Conservation (phyloP, 331 rosid species). For the Stylosanthes scabra region DNA sequence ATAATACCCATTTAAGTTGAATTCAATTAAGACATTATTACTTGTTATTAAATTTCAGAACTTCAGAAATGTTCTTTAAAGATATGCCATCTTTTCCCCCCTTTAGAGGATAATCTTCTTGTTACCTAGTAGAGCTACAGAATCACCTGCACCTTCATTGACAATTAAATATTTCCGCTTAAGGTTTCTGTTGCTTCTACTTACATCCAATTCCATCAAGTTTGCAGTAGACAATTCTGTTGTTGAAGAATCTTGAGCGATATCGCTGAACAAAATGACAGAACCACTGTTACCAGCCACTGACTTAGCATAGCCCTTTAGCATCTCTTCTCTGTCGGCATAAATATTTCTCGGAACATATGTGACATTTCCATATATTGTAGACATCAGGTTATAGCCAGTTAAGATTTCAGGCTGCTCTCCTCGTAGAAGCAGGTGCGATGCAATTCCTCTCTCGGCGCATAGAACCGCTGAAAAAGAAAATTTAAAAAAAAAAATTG, state of each 20-base stretch:
- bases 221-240: slow-evolving; percentile 42
- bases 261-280: slow-evolving; percentile 65
- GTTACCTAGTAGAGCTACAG: slow-evolving; percentile 91
- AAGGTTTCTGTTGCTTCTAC: slow-evolving; percentile 49
- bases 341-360: slow-evolving; percentile 79
- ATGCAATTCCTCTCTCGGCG: slow-evolving; percentile 79
- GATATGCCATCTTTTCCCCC: slow-evolving; percentile 33
- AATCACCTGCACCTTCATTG: slow-evolving; percentile 97
- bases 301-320: slow-evolving; percentile 64
- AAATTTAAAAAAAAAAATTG: slow-evolving; percentile 38
- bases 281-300: slow-evolving; percentile 62
- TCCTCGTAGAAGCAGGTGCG: slow-evolving; percentile 90
- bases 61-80: slow-evolving; percentile 32
- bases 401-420: slow-evolving; percentile 90
- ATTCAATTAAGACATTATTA: neutral
- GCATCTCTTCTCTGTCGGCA: slow-evolving; percentile 75
- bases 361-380: slow-evolving; percentile 81
- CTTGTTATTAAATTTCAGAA: slow-evolving; percentile 3
- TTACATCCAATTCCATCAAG: slow-evolving; percentile 45
- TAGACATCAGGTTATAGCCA: slow-evolving; percentile 91
- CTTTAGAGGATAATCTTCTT: slow-evolving; percentile 14
- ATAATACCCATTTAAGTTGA: slow-evolving; percentile 17
- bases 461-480: slow-evolving; percentile 79
- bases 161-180: slow-evolving; percentile 65
- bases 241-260: slow-evolving; percentile 55